Evolutionary conservation across 192 early-diverging fungal species (phyloP).

Genomic region (Gonapodya sp.): DNA sequence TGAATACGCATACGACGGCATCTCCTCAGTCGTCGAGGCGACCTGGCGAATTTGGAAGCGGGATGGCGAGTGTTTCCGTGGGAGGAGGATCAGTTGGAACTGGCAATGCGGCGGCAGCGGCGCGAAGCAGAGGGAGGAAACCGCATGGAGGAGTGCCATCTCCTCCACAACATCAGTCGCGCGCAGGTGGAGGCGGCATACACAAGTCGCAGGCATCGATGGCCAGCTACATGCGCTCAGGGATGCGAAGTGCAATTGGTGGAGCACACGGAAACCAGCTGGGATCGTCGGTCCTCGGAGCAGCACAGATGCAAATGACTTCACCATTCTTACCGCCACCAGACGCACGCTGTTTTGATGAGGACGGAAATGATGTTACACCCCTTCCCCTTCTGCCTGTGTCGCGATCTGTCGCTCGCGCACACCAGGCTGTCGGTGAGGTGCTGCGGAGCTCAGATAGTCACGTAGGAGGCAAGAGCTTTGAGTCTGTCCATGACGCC

Average conservation of each 20-base stretch:
- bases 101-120: too few relatives aligned
- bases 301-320: not conserved
- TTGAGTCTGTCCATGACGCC: not conserved
- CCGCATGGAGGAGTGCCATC: too few relatives aligned
- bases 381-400: conserved; percentile 29
- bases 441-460: not conserved
- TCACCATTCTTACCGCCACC: not conserved
- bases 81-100: too few relatives aligned
- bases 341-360: conserved; percentile 21
- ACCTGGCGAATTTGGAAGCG: too few relatives aligned
- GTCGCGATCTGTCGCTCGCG: not conserved
- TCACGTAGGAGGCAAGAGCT: not conserved
- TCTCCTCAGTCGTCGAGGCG: too few relatives aligned
- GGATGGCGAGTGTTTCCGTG: too few relatives aligned
- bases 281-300: not conserved
- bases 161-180: too few relatives aligned
- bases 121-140: too few relatives aligned
- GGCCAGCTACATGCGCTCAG: not conserved
- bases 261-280: not conserved
- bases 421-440: not conserved
- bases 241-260: not conserved
- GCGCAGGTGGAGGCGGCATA: too few relatives aligned
- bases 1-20: too few relatives aligned
- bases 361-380: conserved; percentile 52
- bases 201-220: not conserved